These are phyloP conservation scores for Rhodamnia argentea DNA, from an alignment of 345 rosid species.

Conservation along the genomic window DNA sequence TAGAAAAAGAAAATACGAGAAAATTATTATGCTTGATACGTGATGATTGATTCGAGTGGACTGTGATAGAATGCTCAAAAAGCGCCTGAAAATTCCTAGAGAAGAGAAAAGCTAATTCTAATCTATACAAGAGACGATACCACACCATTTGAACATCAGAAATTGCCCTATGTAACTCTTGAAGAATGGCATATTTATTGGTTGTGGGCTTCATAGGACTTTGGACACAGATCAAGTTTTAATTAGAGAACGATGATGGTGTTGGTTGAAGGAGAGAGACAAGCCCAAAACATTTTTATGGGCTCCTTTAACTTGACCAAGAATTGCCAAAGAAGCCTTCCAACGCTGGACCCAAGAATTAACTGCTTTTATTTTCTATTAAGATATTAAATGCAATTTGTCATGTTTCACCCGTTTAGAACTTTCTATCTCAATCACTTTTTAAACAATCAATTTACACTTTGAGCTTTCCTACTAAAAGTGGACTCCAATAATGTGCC, in stretches of 20 bases:
- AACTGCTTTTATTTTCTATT: neutral
- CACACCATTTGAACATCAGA: too few relatives aligned
- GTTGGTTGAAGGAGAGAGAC: neutral
- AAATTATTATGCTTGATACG: rapidly evolving
- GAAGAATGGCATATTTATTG: neutral
- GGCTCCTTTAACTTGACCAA: neutral
- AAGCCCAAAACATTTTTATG: neutral
- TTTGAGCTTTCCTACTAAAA: neutral
- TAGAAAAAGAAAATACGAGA: neutral
- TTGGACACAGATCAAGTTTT: too few relatives aligned
- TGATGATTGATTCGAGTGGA: neutral
- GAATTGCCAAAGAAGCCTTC: neutral
- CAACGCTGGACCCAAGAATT: neutral
- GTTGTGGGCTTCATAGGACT: neutral
- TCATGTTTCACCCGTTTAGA: neutral
- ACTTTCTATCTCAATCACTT: neutral
- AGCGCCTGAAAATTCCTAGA: too few relatives aligned
- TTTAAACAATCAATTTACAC: neutral
- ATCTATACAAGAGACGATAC: too few relatives aligned
- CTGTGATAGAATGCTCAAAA: too few relatives aligned
- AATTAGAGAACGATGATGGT: too few relatives aligned
- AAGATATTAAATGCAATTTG: too few relatives aligned
- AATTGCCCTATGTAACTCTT: neutral
- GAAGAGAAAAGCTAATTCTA: too few relatives aligned
- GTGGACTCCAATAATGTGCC: neutral